These are phyloP conservation scores for Tritrichomonas musculus DNA, from an alignment of 208 protist genomes.

Conservation along the genomic window DNA sequence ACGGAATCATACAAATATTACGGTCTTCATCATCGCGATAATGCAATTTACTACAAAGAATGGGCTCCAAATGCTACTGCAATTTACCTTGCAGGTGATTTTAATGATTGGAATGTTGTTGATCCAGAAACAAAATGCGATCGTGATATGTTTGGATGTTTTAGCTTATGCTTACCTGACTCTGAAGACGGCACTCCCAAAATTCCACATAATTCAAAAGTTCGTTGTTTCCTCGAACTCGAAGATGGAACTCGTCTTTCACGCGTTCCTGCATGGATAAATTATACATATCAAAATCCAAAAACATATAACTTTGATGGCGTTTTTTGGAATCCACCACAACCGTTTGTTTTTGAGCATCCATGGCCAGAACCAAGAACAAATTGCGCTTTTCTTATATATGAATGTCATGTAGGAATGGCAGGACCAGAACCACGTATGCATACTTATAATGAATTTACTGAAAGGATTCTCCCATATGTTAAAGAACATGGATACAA, in stretches of 20 bases:
- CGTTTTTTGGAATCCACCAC: constrained; percentile 54
- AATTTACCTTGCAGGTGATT: constrained; percentile 35
- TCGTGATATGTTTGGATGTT: constrained; percentile 18
- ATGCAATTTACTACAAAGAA: constrained; percentile 24
- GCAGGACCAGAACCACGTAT: constrained; percentile 51
- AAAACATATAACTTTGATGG: constrained; percentile 35
- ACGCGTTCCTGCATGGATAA: constrained; percentile 33
- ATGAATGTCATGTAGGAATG: constrained; percentile 70
- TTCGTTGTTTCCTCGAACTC: neutral
- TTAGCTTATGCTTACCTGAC: neutral
- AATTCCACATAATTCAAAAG: neutral
- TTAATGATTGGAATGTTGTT: constrained; percentile 35
- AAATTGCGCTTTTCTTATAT: constrained; percentile 55
- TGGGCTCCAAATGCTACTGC: constrained; percentile 38
- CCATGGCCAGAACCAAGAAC: constrained; percentile 34
- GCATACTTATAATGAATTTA: constrained; percentile 62
- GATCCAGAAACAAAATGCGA: constrained; percentile 35
- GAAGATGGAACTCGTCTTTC: neutral
- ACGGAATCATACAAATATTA: constrained; percentile 24
- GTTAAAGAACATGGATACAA: constrained; percentile 68
- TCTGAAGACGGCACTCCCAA: neutral
- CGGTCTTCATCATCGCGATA: neutral
- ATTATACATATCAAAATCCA: constrained; percentile 23
- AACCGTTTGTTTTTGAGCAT: constrained; percentile 54
- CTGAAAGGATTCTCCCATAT: constrained; percentile 59